Evolutionary conservation across 2,329 filamentous ascomycete genomes (phyloP).

Genomic region (Penicillium sp.): DNA sequence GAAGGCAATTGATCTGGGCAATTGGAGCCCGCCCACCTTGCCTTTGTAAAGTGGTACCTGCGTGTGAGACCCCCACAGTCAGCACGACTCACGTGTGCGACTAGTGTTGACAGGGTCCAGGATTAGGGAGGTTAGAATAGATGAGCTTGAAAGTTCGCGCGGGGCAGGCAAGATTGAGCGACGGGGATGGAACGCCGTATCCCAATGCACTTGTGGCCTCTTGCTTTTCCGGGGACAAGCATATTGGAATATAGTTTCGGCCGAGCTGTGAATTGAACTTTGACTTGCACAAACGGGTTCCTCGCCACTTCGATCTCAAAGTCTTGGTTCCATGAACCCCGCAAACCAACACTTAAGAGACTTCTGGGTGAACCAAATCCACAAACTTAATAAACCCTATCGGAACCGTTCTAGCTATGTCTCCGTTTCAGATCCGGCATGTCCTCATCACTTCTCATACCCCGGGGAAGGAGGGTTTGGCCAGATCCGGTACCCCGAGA

Average conservation of each 20-base stretch:
- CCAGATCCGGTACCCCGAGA: not conserved
- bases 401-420: not conserved
- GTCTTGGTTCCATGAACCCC: too few species aligned
- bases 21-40: not conserved
- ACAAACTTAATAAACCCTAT: too few species aligned
- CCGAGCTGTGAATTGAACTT: too few species aligned
- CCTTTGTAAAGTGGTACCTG: not conserved
- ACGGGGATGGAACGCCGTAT: not conserved
- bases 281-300: too few species aligned
- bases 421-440: not conserved
- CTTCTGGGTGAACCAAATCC: too few species aligned
- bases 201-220: too few species aligned
- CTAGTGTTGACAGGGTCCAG: not conserved
- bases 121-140: not conserved
- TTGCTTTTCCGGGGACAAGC: too few species aligned
- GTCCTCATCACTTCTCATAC: not conserved
- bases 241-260: too few species aligned
- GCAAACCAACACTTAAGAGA: too few species aligned
- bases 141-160: not conserved
- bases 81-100: not conserved
- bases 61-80: not conserved
- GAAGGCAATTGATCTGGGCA: not conserved
- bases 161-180: not conserved
- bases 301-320: too few species aligned
- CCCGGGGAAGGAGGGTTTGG: not conserved